These are phyloP conservation scores for Aspergillus ochraceoroseus DNA, from an alignment of 2,329 filamentous ascomycete genomes.

Conservation along the genomic window DNA sequence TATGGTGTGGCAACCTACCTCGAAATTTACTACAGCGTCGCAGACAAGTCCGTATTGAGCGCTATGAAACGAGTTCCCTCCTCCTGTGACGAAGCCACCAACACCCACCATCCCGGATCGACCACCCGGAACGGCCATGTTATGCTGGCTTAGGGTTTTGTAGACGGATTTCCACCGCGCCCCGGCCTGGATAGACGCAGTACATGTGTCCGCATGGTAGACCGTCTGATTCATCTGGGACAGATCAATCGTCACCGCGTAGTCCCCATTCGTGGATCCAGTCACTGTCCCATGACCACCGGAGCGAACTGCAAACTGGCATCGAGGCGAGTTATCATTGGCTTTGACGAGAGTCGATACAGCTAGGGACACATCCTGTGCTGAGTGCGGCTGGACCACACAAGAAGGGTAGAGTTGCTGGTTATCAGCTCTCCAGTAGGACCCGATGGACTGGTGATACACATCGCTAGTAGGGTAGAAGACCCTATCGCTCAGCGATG, in stretches of 20 bases:
- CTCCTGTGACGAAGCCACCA: conserved; percentile 24
- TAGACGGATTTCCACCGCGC: conserved; percentile 22
- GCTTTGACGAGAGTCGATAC: conserved; percentile 17
- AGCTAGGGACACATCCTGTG: conserved; percentile 22
- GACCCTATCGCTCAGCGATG: conserved; percentile 18
- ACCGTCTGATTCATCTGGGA: conserved; percentile 21
- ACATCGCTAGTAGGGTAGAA: conserved; percentile 15
- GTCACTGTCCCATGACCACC: conserved; percentile 43
- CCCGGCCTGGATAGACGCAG: conserved; percentile 20
- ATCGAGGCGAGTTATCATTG: conserved; percentile 5
- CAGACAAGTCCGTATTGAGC: conserved; percentile 48
- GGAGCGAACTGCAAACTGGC: conserved; percentile 36
- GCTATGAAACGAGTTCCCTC: conserved; percentile 50
- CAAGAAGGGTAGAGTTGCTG: conserved; percentile 23
- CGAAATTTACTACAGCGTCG: conserved; percentile 48
- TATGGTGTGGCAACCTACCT: no score
- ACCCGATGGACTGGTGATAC: conserved; percentile 21
- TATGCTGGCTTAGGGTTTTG: conserved; percentile 13
- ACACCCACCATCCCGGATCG: conserved; percentile 23
- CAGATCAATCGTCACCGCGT: conserved; percentile 45
- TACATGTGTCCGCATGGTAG: conserved; percentile 13
- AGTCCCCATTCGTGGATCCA: conserved; percentile 40
- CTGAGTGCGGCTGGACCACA: conserved; percentile 23
- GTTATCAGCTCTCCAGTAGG: conserved; percentile 27
- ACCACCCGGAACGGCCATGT: conserved; percentile 22